phyloP scores from a whole-genome alignment of 75 land plant species.

The Isoetes taiwanensis region DNA sequence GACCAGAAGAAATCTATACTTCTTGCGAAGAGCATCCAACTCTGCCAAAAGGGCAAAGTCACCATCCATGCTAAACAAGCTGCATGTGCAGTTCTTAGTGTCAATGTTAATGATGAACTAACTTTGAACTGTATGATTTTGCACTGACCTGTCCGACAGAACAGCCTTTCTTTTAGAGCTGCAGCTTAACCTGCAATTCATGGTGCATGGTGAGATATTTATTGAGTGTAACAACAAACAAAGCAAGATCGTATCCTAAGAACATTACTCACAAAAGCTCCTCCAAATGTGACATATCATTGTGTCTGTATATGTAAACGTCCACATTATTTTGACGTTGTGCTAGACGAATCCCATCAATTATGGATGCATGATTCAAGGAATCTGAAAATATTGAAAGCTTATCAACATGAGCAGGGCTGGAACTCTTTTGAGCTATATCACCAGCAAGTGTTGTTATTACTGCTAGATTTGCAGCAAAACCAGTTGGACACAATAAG shows the following conservation, averaged over 20 bases:
- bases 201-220: neutral
- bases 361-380: constrained; percentile 92
- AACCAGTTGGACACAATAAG: constrained; percentile 91
- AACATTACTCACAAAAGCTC: constrained; percentile 44
- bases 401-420: constrained; percentile 26
- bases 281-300: constrained; percentile 68
- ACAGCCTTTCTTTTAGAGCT: constrained; percentile 71
- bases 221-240: neutral
- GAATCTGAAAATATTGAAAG: constrained; percentile 91
- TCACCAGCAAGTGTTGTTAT: constrained; percentile 53
- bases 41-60: constrained; percentile 86
- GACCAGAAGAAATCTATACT: constrained; percentile 66
- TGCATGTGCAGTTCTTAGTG: no score
- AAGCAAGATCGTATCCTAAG: neutral
- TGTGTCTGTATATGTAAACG: constrained; percentile 65
- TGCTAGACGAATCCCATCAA: constrained; percentile 86
- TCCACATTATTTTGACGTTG: constrained; percentile 44
- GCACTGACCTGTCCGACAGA: constrained; percentile 87
- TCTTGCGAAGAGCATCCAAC: constrained; percentile 60
- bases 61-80: constrained; percentile 99
- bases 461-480: constrained; percentile 89
- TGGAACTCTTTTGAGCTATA: constrained; percentile 32
- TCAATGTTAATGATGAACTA: no score
- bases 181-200: constrained; percentile 52
- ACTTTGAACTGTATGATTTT: no score